Percentiles rank a stretch among this genome's conserved stretches.
phyloP scores from a whole-genome alignment of 176 grass and related monocot genomes.

The Coix lacrymajobi region DNA sequence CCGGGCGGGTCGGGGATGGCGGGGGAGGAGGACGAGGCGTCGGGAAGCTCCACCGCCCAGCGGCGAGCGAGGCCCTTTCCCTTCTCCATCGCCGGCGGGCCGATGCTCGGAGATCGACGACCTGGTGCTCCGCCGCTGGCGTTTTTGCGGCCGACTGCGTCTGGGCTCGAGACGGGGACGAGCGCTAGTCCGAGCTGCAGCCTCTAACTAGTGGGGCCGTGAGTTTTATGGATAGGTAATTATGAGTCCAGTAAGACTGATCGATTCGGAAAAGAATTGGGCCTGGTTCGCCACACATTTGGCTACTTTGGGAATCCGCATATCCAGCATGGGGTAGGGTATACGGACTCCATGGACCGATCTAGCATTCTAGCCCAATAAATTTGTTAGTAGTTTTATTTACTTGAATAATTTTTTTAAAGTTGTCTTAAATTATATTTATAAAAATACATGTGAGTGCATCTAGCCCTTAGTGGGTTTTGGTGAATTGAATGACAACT shows the following conservation, averaged over 20 bases:
- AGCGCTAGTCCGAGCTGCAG: neutral
- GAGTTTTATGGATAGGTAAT: neutral
- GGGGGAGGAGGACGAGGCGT: slow-evolving; percentile 48
- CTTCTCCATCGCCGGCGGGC: slow-evolving; percentile 73
- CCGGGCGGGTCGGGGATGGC: slow-evolving; percentile 68
- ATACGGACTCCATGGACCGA: too few relatives aligned
- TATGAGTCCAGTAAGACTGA: neutral
- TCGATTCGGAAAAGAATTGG: neutral
- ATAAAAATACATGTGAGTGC: too few relatives aligned
- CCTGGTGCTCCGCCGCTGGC: neutral
- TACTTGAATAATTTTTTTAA: too few relatives aligned
- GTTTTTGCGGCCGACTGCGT: neutral
- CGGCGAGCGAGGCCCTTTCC: slow-evolving; percentile 78
- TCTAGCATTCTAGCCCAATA: too few relatives aligned
- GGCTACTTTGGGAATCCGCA: too few relatives aligned
- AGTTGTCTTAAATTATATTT: too few relatives aligned
- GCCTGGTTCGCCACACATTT: neutral
- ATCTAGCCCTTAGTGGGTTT: too few relatives aligned
- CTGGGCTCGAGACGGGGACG: neutral
- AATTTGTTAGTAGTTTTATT: too few relatives aligned
- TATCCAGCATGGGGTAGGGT: too few relatives aligned
- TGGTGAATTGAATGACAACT: too few relatives aligned
- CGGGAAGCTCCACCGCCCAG: slow-evolving; percentile 85
- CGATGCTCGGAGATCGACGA: neutral
- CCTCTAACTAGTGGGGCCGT: neutral